Evolutionary conservation across 2,329 filamentous ascomycete genomes (phyloP), one percentile per base, ranked within the genome.

Genomic region (Trichophyton benhamiae): DNA sequence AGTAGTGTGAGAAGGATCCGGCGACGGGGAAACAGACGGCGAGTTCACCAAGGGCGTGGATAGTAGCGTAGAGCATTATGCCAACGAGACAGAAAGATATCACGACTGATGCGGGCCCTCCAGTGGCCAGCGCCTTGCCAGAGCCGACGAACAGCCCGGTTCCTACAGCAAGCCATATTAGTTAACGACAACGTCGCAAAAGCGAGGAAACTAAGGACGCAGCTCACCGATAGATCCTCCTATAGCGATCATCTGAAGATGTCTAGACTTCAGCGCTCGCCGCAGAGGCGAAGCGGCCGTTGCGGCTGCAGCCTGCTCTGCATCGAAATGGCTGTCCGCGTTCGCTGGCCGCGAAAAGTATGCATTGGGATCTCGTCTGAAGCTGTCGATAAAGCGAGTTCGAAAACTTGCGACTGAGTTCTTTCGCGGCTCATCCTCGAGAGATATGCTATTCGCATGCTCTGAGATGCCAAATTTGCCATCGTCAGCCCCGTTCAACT

Each of bases 1-100:
- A 94, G 76, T 91, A 96, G 6, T 90, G 86, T 0, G 90, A 89
- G 71, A 96, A 97, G 2, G 91, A 95, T 61, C 92, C 92, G 22
- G 91, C 88, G 25, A 96, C 87, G 2, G 92, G 92, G 68, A 92
- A 96, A 11, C 91, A 77, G 17, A 96, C 91, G 15, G 91, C 89
- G 74, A 97, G 83, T 74, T 97, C 92, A 65, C 92, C 92, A 27
- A 97, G 80, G 0, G 91, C 90, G 70, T 96, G 91, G 36, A 95
- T 88, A 1, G 91, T 96, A 72, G 88, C 94, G 75, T 90, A 96
- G 65, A 96, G 76, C 90, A 96, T 95, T 68, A 83, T 75, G 44
- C 91, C 91, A 64, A 95, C 86, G 63, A 95, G 82, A 62, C 77
- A 74, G 69, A 90, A 95, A n/a, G 87, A 87, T 55, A 95, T 81